Percentiles rank a stretch among this genome's conserved stretches.
These are phyloP conservation scores for Cryptococcus amylolentus DNA, from an alignment of 1,284 basidiomycete genomes.

Conservation along the genomic window DNA sequence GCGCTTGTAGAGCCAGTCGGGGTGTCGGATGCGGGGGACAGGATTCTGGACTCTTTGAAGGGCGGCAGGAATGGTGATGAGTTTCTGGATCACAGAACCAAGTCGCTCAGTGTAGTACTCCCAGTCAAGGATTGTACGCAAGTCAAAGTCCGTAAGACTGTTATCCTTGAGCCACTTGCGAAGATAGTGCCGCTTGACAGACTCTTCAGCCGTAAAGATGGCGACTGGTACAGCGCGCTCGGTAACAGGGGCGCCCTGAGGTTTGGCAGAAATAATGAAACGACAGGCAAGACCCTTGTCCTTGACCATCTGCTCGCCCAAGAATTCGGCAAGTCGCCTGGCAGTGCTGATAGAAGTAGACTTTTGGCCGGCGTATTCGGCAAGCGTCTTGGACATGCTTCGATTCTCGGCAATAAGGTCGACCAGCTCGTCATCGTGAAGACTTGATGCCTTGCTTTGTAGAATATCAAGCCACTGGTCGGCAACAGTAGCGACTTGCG, in stretches of 20 bases:
- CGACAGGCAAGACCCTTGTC: conserved; percentile 99
- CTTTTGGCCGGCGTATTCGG: conserved; percentile 95
- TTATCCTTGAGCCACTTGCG: conserved; percentile 97
- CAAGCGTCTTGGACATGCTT: conserved; percentile 95
- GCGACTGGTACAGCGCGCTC: conserved; percentile 98
- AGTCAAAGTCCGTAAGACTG: conserved; percentile 79
- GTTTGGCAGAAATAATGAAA: conserved; percentile 96
- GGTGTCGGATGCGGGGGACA: conserved; percentile 91
- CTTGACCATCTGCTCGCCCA: conserved; percentile 98
- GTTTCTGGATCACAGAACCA: conserved; percentile 96
- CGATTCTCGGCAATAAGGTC: conserved; percentile 98
- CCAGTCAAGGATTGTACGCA: conserved; percentile 96
- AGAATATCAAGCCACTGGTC: conserved; percentile 98
- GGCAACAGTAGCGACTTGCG: conserved; percentile 87
- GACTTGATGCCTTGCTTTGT: conserved; percentile 75
- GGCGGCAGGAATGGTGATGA: conserved; percentile 98
- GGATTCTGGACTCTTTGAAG: conserved; percentile 97
- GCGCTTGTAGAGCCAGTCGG: conserved; percentile 93
- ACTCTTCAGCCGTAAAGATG: conserved; percentile 93
- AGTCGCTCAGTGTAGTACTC: conserved; percentile 97
- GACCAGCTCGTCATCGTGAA: conserved; percentile 89
- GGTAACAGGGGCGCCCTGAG: conserved; percentile 89
- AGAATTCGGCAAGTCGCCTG: conserved; percentile 88
- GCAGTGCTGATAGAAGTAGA: conserved; percentile 98
- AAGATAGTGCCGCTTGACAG: conserved; percentile 83